A percentile compares a stretch with the other conserved stretches of the same genome.
Conservation (phyloP, 1,284 basidiomycete species). For the Ceratobasidium sp. region DNA sequence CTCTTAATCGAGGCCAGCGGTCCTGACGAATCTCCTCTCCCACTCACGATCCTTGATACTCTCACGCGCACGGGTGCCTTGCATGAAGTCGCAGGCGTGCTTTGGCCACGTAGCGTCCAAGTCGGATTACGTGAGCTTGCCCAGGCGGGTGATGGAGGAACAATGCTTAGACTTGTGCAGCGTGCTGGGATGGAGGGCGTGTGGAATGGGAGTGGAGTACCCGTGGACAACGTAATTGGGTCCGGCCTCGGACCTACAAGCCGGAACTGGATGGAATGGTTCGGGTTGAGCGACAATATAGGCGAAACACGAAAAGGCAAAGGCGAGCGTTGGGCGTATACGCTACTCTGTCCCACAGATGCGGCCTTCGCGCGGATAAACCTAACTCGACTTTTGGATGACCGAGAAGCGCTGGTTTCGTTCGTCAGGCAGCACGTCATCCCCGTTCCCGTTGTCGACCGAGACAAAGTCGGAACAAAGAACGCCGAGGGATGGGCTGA, state of each 20-base stretch:
- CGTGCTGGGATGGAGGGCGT: conserved; percentile 92
- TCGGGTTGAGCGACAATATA: conserved; percentile 10
- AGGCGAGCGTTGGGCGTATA: conserved; percentile 70
- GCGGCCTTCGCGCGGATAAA: conserved; percentile 93
- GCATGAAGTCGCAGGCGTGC: conserved; percentile 83
- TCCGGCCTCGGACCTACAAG: conserved; percentile 52
- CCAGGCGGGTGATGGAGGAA: conserved; percentile 86
- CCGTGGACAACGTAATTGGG: conserved; percentile 65
- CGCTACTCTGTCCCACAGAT: conserved; percentile 90
- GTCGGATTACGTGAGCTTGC: conserved; percentile 91
- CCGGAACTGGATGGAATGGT: not conserved
- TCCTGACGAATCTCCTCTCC: conserved; percentile 32
- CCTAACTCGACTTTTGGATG: conserved; percentile 79
- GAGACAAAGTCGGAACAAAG: conserved; percentile 20
- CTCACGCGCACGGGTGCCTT: conserved; percentile 92
- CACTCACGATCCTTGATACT: conserved; percentile 61
- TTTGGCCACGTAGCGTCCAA: conserved; percentile 89
- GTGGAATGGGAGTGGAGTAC: conserved; percentile 82
- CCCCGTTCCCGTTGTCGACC: conserved; percentile 57
- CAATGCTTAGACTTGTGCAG: conserved; percentile 86
- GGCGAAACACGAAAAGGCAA: conserved; percentile 36
- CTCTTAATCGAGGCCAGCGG: conserved; percentile 41
- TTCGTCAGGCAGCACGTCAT: conserved; percentile 94
- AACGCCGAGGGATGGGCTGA: conserved; percentile 24
- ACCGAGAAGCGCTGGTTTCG: conserved; percentile 69